Evolutionary conservation across 2,329 filamentous ascomycete genomes (phyloP), one percentile per base, ranked within the genome.

Genomic region (Aureobasidium vineae): DNA sequence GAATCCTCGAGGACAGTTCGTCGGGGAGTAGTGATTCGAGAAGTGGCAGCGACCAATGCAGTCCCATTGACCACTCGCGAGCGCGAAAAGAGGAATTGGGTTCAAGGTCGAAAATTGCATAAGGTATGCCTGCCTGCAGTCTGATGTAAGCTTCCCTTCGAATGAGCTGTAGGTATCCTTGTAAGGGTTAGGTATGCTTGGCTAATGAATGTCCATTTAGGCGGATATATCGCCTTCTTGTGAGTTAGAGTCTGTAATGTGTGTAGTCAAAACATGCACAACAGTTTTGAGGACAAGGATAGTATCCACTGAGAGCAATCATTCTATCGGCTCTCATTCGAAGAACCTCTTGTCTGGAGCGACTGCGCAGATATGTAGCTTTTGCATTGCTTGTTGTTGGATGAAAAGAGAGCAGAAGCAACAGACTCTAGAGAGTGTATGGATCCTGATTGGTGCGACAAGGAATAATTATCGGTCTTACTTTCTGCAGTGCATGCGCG

Each of bases 401-500:
- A n/a, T 26, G 4, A 7, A 15, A 7, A 26, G 11, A 49, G 45
- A 13, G 11, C 23, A 1, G 23, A 49, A 49, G 45, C 11, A 1
- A 13, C 43, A 47, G 21, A 47, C 45, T 49, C 45, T 49, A 28
- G 13, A 26, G 26, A 31, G 16, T 21, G 26, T 6, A 21, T 40
- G n/a, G n/a, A 33, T 52, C 28, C 28, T 52, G 43, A 2, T 52
- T 52, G 3, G 15, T 50, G 28, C 15, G 43, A 50, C 19, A 21
- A 23, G 19, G 43, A 6, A 38, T 43, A 8, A 33, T 6, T 33
- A n/a, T 57, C 16, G 16, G 10, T 2, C 38, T 28, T 66, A 66
- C 64, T 31, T 73, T 68, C 36, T 70, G 69, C n/a, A 75, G 67
- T 15, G 70, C 72, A 19, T 74, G 71, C 2, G 72, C 73, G 11